Evolutionary conservation across 208 protist genomes (phyloP), one percentile per base, ranked within the genome.

Genomic region (Phytomonas sp.): DNA sequence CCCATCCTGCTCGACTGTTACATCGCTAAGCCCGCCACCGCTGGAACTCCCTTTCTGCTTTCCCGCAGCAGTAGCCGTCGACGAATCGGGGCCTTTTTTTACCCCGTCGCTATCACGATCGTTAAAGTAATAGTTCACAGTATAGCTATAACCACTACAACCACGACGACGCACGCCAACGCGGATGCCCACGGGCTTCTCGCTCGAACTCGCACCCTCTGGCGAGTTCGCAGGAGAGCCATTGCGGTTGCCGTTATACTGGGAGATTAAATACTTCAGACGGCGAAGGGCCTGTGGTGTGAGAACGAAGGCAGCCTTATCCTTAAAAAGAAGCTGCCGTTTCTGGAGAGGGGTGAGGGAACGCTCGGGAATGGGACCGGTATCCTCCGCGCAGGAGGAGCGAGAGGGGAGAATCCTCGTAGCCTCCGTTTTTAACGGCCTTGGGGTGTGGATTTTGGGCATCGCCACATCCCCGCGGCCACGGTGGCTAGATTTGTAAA

Each of bases 61-160:
- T 51, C 40, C 40, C 40, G 20, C 4, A 20, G 9, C 40, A 2
- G 7, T 20, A 6, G 40, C 13, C 20, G 13, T 51, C 20, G 20
- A 51, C 40, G 40, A 51, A 51, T 17, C 13, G 13, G 13, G 20
- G 1, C 1, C 40, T 17, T 67, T 67, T 31, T 2, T 79, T 60
- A 4, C 66, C 70, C 43, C 73, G 74, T 31, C 31, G 15, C 62
- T 34, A 9, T 30, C 4, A 15, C 9, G 36, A 40, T 26, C 70
- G 65, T 7, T 53, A 51, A 51, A 51, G 69, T 85, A 72, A 82
- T 98, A 98, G 75, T 98, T 97, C 36, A 99, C 88, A 9, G 95
- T 98, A 81, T 98, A 99, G 71, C 94, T 94, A 76, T 98, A 94
- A 32, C 98, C 98, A 71, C 92, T 98, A 76, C 98, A 99, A 8